phyloP scores from a whole-genome alignment of 1,139 yeast genomes.

The Hansenula lynferdii region DNA sequence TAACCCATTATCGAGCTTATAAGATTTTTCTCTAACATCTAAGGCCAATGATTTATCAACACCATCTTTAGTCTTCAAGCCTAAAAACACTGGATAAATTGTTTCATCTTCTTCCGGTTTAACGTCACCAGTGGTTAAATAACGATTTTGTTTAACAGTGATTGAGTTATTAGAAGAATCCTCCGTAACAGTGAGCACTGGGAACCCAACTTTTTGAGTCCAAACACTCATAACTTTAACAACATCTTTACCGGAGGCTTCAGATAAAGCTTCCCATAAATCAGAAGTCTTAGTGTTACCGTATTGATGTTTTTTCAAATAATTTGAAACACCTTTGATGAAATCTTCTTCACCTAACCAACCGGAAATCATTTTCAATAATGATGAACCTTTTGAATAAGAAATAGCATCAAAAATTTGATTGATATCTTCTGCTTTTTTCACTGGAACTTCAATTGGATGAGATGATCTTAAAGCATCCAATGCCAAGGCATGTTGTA shows the following conservation, averaged over 20 bases:
- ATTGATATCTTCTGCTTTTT: slow-evolving; percentile 68
- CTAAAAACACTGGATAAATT: slow-evolving; percentile 81
- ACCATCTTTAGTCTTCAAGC: slow-evolving; percentile 63
- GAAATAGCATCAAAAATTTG: slow-evolving; percentile 78
- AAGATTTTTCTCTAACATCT: slow-evolving; percentile 46
- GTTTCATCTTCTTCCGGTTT: slow-evolving; percentile 65
- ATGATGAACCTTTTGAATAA: slow-evolving; percentile 72
- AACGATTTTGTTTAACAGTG: slow-evolving; percentile 65
- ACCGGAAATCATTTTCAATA: slow-evolving; percentile 65
- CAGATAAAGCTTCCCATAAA: slow-evolving; percentile 72
- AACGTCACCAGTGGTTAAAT: slow-evolving; percentile 75
- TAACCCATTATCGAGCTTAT: slow-evolving; percentile 38
- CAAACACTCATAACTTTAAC: slow-evolving; percentile 70
- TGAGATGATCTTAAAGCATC: slow-evolving; percentile 74
- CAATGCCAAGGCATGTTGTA: slow-evolving; percentile 58
- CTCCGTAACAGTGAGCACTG: slow-evolving; percentile 63
- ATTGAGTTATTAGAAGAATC: slow-evolving; percentile 37
- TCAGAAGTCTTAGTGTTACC: slow-evolving; percentile 77
- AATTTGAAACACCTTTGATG: slow-evolving; percentile 65
- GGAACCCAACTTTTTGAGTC: slow-evolving; percentile 83
- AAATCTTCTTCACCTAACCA: slow-evolving; percentile 64
- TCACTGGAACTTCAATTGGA: slow-evolving; percentile 74
- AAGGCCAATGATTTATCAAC: slow-evolving; percentile 60
- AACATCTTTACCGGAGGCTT: slow-evolving; percentile 73
- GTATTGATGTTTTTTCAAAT: slow-evolving; percentile 62